Base-by-base conservation (phyloP, 768 basidiomycete species). In the Pulveroboletus sp. region DNA sequence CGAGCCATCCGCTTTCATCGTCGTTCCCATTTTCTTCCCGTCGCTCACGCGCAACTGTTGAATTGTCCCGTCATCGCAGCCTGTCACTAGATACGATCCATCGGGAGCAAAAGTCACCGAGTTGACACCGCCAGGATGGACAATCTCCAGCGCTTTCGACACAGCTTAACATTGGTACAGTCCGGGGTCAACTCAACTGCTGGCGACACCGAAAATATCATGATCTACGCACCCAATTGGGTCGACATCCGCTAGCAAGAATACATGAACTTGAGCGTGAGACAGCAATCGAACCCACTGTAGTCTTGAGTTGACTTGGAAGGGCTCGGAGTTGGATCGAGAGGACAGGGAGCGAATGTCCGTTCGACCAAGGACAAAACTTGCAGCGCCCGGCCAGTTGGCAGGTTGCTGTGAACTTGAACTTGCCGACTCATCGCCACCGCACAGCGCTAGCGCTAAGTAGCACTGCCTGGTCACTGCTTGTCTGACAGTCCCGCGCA, bases 91-190 rank as follows among this genome's bases (percentile, higher is more conserved):
- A 27, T 45, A 53, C 14, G 36, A 33, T 17, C 56, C 56, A 10
- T 57, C 56, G 5, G 50, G 56, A 10, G 56, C 52, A 33, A 57
- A 58, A 23, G 50, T 36, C 23, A 53, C 46, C 5, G 55, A 48
- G 17, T 52, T 57, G n/a, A 57, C 40, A 3, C 20, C 17, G 8
- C 25, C 20, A 27, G 41, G 10, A n/a, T 47, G 42, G 20, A 24
- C 16, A 17, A 52, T 51, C 45, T 56, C 49, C 29, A 52, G 42
- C 4, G 31, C 45, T 19, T 57, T 41, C 11, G 35, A 34, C n/a
- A n/a, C 13, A 31, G 21, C 55, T 56, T 51, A 17, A 27, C 0
- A n/a, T n/a, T n/a, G n/a, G n/a, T n/a, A 12, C 23, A 21, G 34
- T 51, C 5, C 0, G 9, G n/a, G 17, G 31, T 52, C 9, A 47